Evolutionary conservation across 306 rosid species (phyloP).

Genomic region (Arachis hypogaea): DNA sequence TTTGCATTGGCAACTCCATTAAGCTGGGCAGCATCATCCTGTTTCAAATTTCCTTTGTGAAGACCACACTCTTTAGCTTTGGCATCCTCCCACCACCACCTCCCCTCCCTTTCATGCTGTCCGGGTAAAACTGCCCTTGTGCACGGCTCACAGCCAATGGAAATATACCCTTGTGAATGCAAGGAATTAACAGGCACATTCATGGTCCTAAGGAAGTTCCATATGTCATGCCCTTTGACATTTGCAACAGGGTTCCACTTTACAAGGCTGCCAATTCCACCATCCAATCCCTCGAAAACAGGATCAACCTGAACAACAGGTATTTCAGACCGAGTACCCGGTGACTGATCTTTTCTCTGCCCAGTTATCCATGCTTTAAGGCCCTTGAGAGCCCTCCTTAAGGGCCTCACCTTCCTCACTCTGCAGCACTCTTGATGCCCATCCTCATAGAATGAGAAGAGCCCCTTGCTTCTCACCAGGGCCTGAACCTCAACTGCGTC

Average conservation of each 20-base stretch:
- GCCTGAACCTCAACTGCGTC: constrained; percentile 95
- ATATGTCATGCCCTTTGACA: constrained; percentile 63
- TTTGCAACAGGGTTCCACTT: constrained; percentile 94
- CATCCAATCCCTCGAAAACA: constrained; percentile 81
- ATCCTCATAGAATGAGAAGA: constrained; percentile 84
- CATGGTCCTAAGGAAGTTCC: constrained; percentile 85
- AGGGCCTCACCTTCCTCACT: constrained; percentile 87
- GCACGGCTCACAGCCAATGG: constrained; percentile 95
- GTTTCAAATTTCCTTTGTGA: constrained; percentile 83
- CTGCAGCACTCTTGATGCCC: constrained; percentile 95
- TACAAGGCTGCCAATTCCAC: constrained; percentile 82
- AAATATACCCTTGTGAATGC: constrained; percentile 76
- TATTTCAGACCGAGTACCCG: constrained; percentile 82
- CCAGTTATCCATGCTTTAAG: constrained; percentile 92
- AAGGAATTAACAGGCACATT: constrained; percentile 84
- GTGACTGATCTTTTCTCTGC: constrained; percentile 93
- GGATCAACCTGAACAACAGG: constrained; percentile 93
- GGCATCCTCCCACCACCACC: constrained; percentile 99
- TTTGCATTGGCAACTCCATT: constrained; percentile 44
- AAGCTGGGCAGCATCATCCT: constrained; percentile 46
- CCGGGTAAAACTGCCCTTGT: constrained; percentile 91
- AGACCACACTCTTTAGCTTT: constrained; percentile 95
- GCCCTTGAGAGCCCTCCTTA: constrained; percentile 88
- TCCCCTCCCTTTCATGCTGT: constrained; percentile 92
- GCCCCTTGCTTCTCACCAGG: constrained; percentile 75